phyloP scores from a whole-genome alignment of 805 yeast genomes.

The Cyberlindnera mississippiensis region DNA sequence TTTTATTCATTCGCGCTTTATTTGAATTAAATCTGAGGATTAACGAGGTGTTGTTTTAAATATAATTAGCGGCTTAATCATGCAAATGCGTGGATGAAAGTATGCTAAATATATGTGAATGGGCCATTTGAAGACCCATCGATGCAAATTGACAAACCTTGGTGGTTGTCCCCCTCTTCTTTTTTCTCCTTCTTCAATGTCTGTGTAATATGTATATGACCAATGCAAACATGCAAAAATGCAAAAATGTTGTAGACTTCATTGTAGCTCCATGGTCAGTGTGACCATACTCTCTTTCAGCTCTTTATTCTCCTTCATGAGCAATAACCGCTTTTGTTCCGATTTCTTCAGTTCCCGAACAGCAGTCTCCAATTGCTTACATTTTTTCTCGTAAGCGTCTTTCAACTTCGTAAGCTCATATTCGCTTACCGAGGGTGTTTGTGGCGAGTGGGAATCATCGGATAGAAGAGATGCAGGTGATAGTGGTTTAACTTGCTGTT shows the following conservation, averaged over 20 bases:
- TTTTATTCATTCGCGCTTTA: too few relatives aligned
- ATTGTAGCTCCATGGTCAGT: constrained; percentile 16
- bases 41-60: too few relatives aligned
- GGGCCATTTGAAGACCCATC: background rate
- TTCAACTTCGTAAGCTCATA: constrained; percentile 23
- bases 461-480: constrained; percentile 37
- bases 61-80: too few relatives aligned
- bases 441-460: constrained; percentile 25
- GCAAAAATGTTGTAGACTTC: background rate
- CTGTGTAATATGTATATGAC: too few relatives aligned
- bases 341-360: constrained; percentile 33
- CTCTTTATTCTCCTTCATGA: constrained; percentile 35
- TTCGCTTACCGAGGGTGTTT: constrained; percentile 4
- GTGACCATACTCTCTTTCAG: constrained; percentile 28
- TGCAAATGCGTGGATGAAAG: background rate
- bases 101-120: background rate
- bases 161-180: too few relatives aligned
- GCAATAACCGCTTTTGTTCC: constrained; percentile 34
- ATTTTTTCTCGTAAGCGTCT: constrained; percentile 31
- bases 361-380: constrained; percentile 31
- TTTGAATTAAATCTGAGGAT: too few relatives aligned
- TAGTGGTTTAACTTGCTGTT: constrained; percentile 17
- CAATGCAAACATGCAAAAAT: too few relatives aligned
- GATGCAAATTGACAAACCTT: too few relatives aligned
- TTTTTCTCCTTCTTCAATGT: background rate